Conservation (phyloP, 371 early-diverging fungal species). For the Neoconidiobolus thromboides region DNA sequence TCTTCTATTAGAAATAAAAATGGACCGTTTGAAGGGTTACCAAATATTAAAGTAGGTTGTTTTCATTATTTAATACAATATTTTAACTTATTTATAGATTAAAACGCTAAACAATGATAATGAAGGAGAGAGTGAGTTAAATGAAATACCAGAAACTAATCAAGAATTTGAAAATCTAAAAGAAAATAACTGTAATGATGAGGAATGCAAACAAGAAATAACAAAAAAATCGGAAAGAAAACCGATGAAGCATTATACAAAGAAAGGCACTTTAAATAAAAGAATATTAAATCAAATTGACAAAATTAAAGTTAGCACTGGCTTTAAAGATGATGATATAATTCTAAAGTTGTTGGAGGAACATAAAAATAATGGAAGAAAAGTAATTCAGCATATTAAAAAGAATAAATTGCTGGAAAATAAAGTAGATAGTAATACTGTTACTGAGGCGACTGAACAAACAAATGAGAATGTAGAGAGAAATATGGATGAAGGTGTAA, state of each 20-base stretch:
- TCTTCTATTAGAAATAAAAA: slow-evolving; percentile 39
- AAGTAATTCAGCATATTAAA: slow-evolving; percentile 13
- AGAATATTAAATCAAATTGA: slow-evolving; percentile 7
- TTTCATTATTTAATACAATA: too few species aligned
- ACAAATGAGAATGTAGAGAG: too few species aligned
- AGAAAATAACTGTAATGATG: neutral
- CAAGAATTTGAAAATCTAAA: neutral
- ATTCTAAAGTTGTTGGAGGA: slow-evolving; percentile 29
- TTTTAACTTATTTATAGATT: slow-evolving; percentile 13
- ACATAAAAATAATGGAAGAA: slow-evolving; percentile 21
- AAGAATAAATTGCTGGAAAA: neutral
- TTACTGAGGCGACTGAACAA: too few species aligned
- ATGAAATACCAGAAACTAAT: neutral
- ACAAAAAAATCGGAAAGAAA: neutral
- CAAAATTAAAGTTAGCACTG: slow-evolving; percentile 9
- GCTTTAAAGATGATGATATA: slow-evolving; percentile 15
- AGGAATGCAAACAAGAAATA: neutral
- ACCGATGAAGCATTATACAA: neutral
- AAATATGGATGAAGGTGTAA: too few species aligned
- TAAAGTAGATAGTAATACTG: too few species aligned
- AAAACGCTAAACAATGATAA: slow-evolving; percentile 41
- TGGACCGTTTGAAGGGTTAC: too few species aligned
- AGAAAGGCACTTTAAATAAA: neutral
- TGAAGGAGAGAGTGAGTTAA: slow-evolving; percentile 7
- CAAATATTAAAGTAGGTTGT: too few species aligned